Evolutionary conservation across 257 asterid species (phyloP), one percentile per base, ranked within the genome.

Genomic region (Rubia yunnanensis): DNA sequence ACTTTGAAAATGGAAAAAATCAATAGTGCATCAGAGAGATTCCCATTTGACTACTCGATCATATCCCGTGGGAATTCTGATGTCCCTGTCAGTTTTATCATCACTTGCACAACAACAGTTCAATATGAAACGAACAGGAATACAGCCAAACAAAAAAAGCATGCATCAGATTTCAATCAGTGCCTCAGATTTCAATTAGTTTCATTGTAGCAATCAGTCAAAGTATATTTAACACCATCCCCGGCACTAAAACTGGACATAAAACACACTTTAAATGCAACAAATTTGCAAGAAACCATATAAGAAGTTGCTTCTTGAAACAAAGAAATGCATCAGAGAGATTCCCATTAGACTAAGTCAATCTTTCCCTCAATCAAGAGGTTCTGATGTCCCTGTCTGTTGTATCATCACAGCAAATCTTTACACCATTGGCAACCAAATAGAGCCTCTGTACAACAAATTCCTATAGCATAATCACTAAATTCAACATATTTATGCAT

Each of bases 371-470:
- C 74, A 70, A 0, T 15, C 24, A 58, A 65, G 78, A 77, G n/a
- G 74, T 10, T 82, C 91, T 80, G 88, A 81, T 86, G 91, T 82
- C 91, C 95, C 95, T 86, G 95, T 87, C 95, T 82, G n/a, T 81
- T 79, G 60, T 80, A n/a, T 84, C 73, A 46, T 69, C 73, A 60
- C 34, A 22, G 67, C 60, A 69, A 2, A 1, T 27, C 11, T 28
- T 9, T 7, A 5, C 7, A 24, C 31, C 28, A 50, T 31, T 10
- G 14, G 2, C 6, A 30, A 65, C 52, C 60, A 65, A 39, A 5
- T 17, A 5, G n/a, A n/a, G n/a, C n/a, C n/a, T n/a, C n/a, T n/a
- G n/a, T n/a, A n/a, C n/a, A n/a, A n/a, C n/a, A n/a, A n/a, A n/a
- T n/a, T n/a, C n/a, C n/a, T n/a, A n/a, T n/a, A n/a, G n/a, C n/a